Evolutionary conservation across 805 yeast genomes (phyloP).

Genomic region (Lachancea nothofagi): DNA sequence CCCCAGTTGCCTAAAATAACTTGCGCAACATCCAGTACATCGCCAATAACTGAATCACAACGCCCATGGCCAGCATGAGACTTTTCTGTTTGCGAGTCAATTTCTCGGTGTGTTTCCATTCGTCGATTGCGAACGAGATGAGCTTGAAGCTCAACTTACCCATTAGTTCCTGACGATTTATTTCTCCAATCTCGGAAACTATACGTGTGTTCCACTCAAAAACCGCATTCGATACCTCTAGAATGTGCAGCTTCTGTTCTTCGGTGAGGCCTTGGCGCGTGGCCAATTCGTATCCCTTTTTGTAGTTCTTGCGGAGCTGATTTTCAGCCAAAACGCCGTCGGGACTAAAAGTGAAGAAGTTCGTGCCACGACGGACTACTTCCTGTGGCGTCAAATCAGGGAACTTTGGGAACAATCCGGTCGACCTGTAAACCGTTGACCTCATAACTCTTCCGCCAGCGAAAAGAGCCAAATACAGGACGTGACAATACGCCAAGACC

Average conservation of each 20-base stretch:
- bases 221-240: constrained; percentile 60
- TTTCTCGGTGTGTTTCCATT: constrained; percentile 29
- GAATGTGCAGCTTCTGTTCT: constrained; percentile 61
- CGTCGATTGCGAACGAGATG: constrained; percentile 32
- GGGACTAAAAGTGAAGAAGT: constrained; percentile 46
- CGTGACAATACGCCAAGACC: constrained; percentile 76
- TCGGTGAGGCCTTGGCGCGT: constrained; percentile 70
- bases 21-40: constrained; percentile 12
- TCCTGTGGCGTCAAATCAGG: constrained; percentile 62
- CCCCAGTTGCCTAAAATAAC: constrained; percentile 1
- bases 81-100: constrained; percentile 14
- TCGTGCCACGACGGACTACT: constrained; percentile 55
- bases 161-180: constrained; percentile 54
- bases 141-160: constrained; percentile 50
- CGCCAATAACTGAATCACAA: constrained; percentile 9
- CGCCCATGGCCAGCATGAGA: constrained; percentile 12
- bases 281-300: constrained; percentile 69
- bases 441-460: constrained; percentile 80
- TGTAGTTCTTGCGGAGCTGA: constrained; percentile 57
- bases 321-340: constrained; percentile 67
- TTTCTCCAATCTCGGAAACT: constrained; percentile 60
- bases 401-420: constrained; percentile 71
- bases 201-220: constrained; percentile 58
- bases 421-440: constrained; percentile 57
- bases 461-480: constrained; percentile 75